phyloP scores from a whole-genome alignment of 139 green algal species.

The Ulvella scutata region DNA sequence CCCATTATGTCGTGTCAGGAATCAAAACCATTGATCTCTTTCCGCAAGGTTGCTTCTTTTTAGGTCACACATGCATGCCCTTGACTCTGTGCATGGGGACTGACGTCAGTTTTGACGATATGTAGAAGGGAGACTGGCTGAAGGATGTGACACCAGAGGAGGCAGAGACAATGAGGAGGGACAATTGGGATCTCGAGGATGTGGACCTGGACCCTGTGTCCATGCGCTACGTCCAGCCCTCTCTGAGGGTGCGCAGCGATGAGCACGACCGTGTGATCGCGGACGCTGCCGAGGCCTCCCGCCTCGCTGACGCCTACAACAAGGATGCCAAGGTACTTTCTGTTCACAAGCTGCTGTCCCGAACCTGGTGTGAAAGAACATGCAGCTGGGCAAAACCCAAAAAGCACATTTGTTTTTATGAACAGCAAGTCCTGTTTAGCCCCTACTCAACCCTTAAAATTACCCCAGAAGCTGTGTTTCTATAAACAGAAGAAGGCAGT shows the following conservation, averaged over 20 bases:
- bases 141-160: neutral
- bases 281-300: neutral
- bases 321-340: neutral
- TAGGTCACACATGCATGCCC: too few species aligned
- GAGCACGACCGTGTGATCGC: neutral
- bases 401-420: too few species aligned
- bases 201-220: neutral
- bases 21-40: neutral
- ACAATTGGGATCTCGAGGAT: neutral
- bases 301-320: neutral
- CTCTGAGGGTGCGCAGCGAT: neutral
- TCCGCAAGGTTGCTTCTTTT: too few species aligned
- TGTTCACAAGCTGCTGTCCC: too few species aligned
- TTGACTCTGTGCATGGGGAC: neutral
- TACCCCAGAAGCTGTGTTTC: too few species aligned
- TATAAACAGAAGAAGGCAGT: too few species aligned
- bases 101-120: too few species aligned
- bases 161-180: neutral
- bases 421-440: too few species aligned
- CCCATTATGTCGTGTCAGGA: neutral
- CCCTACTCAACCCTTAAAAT: too few species aligned
- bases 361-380: too few species aligned
- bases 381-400: too few species aligned
- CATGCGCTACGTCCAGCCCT: neutral
- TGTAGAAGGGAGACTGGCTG: neutral